These are phyloP conservation scores for Favolaschia claudopus DNA, from an alignment of 768 basidiomycete species.

Conservation along the genomic window DNA sequence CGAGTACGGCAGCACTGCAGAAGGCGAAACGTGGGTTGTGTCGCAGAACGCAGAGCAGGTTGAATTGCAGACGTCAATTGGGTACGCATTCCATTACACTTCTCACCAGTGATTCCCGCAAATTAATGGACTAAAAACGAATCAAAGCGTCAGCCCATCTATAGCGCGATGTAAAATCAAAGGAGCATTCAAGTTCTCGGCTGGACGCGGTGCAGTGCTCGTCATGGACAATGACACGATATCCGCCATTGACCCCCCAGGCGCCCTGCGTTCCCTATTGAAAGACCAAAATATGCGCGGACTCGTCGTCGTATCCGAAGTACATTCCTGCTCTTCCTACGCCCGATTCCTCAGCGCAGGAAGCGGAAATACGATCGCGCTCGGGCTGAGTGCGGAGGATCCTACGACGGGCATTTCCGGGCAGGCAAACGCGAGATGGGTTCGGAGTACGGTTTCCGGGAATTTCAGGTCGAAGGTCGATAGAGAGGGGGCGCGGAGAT, in stretches of 20 bases:
- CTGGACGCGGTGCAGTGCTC: slow-evolving; percentile 38
- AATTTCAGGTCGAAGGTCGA: no score
- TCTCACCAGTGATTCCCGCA: not conserved
- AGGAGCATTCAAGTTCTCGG: slow-evolving; percentile 36
- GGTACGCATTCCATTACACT: not conserved
- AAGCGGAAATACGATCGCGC: no score
- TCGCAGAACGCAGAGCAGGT: slow-evolving; percentile 33
- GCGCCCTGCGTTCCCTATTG: not conserved
- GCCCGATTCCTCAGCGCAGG: not conserved
- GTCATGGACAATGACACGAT: slow-evolving; percentile 36
- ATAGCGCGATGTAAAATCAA: slow-evolving; percentile 35
- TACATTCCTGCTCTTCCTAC: not conserved
- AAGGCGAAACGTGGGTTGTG: slow-evolving; percentile 35
- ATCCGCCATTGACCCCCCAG: not conserved
- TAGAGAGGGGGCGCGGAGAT: no score
- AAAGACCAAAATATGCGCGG: not conserved
- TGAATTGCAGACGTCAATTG: slow-evolving; percentile 12
- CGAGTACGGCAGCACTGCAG: slow-evolving; percentile 24
- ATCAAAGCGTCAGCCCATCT: slow-evolving; percentile 29
- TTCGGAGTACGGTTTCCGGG: no score
- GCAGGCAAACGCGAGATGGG: no score
- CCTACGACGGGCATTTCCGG: no score
- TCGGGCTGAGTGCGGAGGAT: no score
- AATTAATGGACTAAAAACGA: not conserved
- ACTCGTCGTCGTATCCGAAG: slow-evolving; percentile 1